Evolutionary conservation across 139 green algal genomes (phyloP), one percentile per base, ranked within the genome.

Genomic region (Micromonas commoda): DNA sequence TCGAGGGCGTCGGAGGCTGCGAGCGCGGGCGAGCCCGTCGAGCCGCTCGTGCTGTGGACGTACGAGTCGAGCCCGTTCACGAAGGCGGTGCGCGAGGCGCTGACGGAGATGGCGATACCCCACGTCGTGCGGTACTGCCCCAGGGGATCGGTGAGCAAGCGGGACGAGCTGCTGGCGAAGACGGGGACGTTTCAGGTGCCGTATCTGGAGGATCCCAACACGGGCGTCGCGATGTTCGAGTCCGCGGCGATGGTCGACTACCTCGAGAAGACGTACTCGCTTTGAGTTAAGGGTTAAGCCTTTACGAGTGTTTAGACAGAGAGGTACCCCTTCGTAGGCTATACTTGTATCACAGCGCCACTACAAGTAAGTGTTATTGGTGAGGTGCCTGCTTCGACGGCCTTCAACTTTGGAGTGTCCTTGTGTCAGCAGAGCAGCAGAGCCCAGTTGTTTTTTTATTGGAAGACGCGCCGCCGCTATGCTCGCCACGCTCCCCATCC

Each of bases 211-310:
- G 93, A 97, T 80, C 86, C 89, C 28, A 98, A 98, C 86, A 91
- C 87, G 19, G 88, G 86, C 13, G 83, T 85, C n/a, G 89, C 87
- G n/a, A 86, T 97, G 82, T 97, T 96, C 80, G 93, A 97, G 82
- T 90, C 77, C 29, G 64, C 80, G 0, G 84, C 86, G 3, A 97
- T 97, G 51, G 83, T 93, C 19, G 74, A 82, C 3, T 84, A 84
- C 67, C 52, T 84, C 16, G 63, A 83, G 29, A 61, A n/a, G 32
- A 32, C 24, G n/a, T 80, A 80, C 29, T 31, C 70, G 65, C 31
- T 73, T n/a, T 52, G 32, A 52, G 21, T 6, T 24, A 13, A 54
- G 31, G n/a, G n/a, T n/a, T n/a, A n/a, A n/a, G n/a, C n/a, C n/a
- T n/a, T n/a, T n/a, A n/a, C n/a, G n/a, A n/a, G n/a, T n/a, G n/a